Conservation (phyloP, 495 filamentous ascomycete genomes). For the Physcia stellaris region DNA sequence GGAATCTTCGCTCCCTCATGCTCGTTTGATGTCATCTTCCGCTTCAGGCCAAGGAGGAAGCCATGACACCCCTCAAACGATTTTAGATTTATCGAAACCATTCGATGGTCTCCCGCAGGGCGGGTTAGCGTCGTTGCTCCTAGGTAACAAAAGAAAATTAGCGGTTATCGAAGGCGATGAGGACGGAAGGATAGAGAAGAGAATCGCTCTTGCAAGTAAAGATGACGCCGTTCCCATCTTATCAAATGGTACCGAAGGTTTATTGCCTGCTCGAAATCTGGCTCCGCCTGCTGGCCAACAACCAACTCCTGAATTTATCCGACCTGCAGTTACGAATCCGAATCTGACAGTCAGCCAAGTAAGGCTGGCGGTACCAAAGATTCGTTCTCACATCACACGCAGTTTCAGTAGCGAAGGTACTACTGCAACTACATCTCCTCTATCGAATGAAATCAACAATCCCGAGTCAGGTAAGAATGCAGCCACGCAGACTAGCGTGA, state of each 20-base stretch:
- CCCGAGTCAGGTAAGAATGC: constrained; percentile 28
- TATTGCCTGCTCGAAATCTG: constrained; percentile 50
- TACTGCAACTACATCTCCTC: constrained; percentile 11
- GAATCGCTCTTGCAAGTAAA: constrained; percentile 37
- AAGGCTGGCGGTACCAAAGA: constrained; percentile 78
- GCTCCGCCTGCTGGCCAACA: constrained; percentile 40
- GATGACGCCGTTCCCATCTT: constrained; percentile 62
- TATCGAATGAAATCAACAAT: constrained; percentile 14
- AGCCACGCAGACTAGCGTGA: constrained; percentile 28
- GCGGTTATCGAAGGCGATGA: constrained; percentile 51
- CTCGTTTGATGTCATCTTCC: constrained; percentile 62
- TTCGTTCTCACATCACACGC: constrained; percentile 65
- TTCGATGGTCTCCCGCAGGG: constrained; percentile 89
- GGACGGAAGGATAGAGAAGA: constrained; percentile 53
- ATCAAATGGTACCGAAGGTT: constrained; percentile 59
- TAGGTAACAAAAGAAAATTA: constrained; percentile 86
- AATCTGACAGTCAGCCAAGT: constrained; percentile 68
- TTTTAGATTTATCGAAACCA: constrained; percentile 84
- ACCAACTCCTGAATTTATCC: constrained; percentile 71
- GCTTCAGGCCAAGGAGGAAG: constrained; percentile 39
- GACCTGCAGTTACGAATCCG: constrained; percentile 76
- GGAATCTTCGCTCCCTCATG: constrained; percentile 75
- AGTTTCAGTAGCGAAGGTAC: constrained; percentile 35
- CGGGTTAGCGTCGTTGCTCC: constrained; percentile 66
- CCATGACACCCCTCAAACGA: constrained; percentile 66